Evolutionary conservation across 2,329 filamentous ascomycete genomes (phyloP).

Genomic region (Alternaria ventricosa): DNA sequence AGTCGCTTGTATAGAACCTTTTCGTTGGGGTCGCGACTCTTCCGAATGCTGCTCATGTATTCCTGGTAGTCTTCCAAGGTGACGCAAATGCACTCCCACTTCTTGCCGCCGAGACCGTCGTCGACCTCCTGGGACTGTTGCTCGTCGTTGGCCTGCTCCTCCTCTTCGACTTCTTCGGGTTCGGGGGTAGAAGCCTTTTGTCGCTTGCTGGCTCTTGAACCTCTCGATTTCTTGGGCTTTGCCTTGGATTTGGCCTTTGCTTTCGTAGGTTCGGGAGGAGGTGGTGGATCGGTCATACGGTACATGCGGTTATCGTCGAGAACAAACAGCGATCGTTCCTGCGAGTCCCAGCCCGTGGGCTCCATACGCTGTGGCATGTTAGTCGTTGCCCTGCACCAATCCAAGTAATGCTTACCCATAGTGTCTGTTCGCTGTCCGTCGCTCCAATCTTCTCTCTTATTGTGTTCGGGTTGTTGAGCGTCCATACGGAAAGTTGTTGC

Average conservation of each 20-base stretch:
- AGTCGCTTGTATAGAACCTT: slow-evolving; percentile 76
- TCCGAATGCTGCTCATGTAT: slow-evolving; percentile 74
- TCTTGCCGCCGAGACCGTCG: slow-evolving; percentile 75
- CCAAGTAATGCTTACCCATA: slow-evolving; percentile 70
- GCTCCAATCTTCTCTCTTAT: slow-evolving; percentile 87
- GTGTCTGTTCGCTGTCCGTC: slow-evolving; percentile 78
- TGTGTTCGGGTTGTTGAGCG: slow-evolving; percentile 83
- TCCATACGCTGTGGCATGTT: slow-evolving; percentile 65
- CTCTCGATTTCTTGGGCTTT: slow-evolving; percentile 64
- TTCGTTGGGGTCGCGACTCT: slow-evolving; percentile 83
- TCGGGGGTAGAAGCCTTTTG: slow-evolving; percentile 63
- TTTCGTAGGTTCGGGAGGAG: slow-evolving; percentile 64
- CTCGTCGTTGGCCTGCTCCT: slow-evolving; percentile 29
- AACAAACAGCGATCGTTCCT: slow-evolving; percentile 87
- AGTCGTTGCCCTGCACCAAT: slow-evolving; percentile 13
- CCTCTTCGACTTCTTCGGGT: slow-evolving; percentile 51
- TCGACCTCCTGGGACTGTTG: slow-evolving; percentile 52
- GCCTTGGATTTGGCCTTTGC: slow-evolving; percentile 58
- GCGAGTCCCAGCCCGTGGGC: slow-evolving; percentile 84
- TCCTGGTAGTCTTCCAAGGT: slow-evolving; percentile 76
- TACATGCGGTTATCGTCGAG: slow-evolving; percentile 95
- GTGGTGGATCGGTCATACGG: slow-evolving; percentile 77
- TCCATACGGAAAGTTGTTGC: slow-evolving; percentile 89
- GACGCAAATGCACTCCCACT: slow-evolving; percentile 91
- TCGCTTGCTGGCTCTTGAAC: slow-evolving; percentile 72